Base-by-base conservation (phyloP, 257 asterid species). In the Capsicum chinense region DNA sequence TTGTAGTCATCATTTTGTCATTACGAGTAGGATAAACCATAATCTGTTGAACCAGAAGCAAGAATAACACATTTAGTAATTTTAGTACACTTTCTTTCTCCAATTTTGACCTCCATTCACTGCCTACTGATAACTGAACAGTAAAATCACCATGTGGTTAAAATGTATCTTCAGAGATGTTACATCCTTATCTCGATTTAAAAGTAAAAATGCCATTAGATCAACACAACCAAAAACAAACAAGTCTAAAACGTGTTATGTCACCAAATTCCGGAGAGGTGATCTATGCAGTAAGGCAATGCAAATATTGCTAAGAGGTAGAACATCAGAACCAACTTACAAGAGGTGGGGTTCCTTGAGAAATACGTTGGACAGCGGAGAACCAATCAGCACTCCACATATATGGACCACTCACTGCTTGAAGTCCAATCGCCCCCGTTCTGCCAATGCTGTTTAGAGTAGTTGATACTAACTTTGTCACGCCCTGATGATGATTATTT, bases 271-370 rank as follows among this genome's bases (percentile, higher is more conserved):
- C 66, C n/a, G 21, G 66, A 10, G n/a, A 59, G 33, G 66, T 2
- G 33, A n/a, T 59, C 11, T 6, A 59, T 17, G 62, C 62, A 56
- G 8, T 59, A 44, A 59, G 33, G 66, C 33, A n/a, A 59, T 11
- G 5, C 73, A 66, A 66, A 66, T 3, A 2, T 66, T 66, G 16
- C 10, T 66, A 9, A 66, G 47, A 66, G 9, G 73, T n/a, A 5
- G 73, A 66, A 66, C 73, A 10, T 66, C 47, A 33, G 11, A 66
- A 14, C 33, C 44, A 66, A 91, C 98, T 90, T 90, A 94, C 99
- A 81, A 96, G 98, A 69, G 99, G 98, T 58, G 98, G 99, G 86
- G 99, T 96, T 91, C 98, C 98, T 86, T 96, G 99, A 84, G 99
- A 96, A 82, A 95, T 96, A 82, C 95, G 92, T 86, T 94, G 95